A percentile compares a stretch with the other conserved stretches of the same genome.
phyloP scores from a whole-genome alignment of 495 filamentous ascomycete genomes.

The Bathelium albidoporum region DNA sequence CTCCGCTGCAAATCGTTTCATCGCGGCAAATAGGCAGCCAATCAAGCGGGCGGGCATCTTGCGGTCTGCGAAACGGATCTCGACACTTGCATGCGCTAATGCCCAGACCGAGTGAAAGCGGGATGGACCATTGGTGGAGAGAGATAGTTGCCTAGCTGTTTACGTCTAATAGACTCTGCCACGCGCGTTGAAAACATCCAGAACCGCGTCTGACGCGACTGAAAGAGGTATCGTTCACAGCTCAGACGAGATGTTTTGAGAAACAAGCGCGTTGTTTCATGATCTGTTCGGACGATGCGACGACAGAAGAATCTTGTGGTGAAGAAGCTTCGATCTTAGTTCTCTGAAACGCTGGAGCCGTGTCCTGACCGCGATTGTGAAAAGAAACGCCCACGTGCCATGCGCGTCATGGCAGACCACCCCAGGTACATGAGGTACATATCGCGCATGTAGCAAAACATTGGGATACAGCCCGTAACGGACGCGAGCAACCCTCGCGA shows the following conservation, averaged over 20 bases:
- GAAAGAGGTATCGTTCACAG: background rate
- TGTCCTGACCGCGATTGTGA: background rate
- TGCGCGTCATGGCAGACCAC: too few relatives aligned
- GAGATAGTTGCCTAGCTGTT: background rate
- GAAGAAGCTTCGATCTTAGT: background rate
- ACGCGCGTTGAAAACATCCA: background rate
- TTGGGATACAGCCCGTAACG: too few relatives aligned
- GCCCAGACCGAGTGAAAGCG: background rate
- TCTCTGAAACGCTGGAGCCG: background rate
- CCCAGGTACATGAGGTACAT: too few relatives aligned
- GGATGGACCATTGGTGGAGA: background rate
- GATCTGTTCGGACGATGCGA: background rate
- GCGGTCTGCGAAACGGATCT: background rate
- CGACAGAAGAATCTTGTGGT: background rate
- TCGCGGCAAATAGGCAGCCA: background rate
- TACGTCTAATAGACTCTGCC: background rate
- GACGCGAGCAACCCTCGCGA: too few relatives aligned
- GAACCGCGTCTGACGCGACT: conserved; percentile 1
- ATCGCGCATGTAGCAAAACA: too few relatives aligned
- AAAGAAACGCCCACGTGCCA: background rate
- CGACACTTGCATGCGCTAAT: background rate
- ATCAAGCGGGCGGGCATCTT: background rate
- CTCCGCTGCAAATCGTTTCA: background rate
- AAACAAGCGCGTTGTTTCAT: conserved; percentile 5
- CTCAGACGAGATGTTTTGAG: background rate